phyloP scores from a whole-genome alignment of 345 rosid genomes.

The Cochlearia excelsa region DNA sequence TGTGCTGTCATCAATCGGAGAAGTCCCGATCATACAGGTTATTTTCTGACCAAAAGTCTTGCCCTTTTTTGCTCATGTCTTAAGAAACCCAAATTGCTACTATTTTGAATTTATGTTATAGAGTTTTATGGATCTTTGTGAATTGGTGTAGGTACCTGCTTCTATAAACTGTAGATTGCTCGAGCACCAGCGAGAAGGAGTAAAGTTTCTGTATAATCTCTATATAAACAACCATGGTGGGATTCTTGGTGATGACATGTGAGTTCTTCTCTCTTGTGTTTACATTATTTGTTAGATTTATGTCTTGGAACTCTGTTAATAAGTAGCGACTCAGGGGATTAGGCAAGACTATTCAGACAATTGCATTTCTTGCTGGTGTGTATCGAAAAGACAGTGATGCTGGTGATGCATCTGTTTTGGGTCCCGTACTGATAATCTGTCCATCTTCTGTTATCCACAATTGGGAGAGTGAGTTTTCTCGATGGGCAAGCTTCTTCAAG shows the following conservation, averaged over 20 bases:
- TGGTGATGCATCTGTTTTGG: constrained; percentile 32
- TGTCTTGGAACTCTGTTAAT: constrained; percentile 12
- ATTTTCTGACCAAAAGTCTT: neutral
- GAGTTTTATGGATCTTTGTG: constrained; percentile 2
- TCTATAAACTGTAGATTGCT: constrained; percentile 87
- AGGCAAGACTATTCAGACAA: constrained; percentile 94
- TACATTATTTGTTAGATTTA: neutral
- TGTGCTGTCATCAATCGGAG: constrained; percentile 54
- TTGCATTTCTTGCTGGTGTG: constrained; percentile 88
- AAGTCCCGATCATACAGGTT: constrained; percentile 64
- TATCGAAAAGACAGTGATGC: constrained; percentile 68
- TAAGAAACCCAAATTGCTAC: neutral
- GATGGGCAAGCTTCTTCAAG: constrained; percentile 75
- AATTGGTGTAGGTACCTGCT: constrained; percentile 63
- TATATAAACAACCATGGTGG: constrained; percentile 85
- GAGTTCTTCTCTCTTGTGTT: constrained; percentile 32
- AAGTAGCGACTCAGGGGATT: constrained; percentile 61
- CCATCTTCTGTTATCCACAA: constrained; percentile 87
- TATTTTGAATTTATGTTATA: too few relatives aligned
- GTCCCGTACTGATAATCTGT: constrained; percentile 69
- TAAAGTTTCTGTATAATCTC: constrained; percentile 64
- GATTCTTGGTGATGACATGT: constrained; percentile 97
- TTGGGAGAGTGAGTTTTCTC: constrained; percentile 90
- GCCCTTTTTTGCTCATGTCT: constrained; percentile 3
- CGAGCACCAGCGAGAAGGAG: constrained; percentile 85